Base-by-base conservation (phyloP, 768 basidiomycete species). In the Tremella mesenterica region DNA sequence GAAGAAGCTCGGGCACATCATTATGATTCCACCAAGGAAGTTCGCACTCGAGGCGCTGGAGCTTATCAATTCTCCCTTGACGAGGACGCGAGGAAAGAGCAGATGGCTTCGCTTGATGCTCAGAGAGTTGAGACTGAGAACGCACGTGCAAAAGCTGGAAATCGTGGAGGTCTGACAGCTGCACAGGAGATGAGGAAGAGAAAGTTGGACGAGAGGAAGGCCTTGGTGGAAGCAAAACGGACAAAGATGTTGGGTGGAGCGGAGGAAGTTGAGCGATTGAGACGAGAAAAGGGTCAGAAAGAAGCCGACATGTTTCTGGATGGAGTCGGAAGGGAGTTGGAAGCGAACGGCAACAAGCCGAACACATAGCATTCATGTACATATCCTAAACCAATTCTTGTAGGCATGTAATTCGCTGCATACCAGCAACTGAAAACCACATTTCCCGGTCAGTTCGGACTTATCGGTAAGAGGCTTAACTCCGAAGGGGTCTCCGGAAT, bases 61-160 rank as follows among this genome's bases (percentile, higher is more conserved):
- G 88, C 86, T 74, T 95, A 93, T 72, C 85, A 88, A 69, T 92
- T 97, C 73, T 88, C 88, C 12, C 79, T 71, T 2, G 89, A 95
- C 61, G 88, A 90, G 64, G 85, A 86, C 59, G 81, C 80, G 26
- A 78, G 95, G 38, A 76, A 75, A 58, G 75, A 77, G 46, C 84
- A 96, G 70, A 87, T 92, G 88, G 87, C 87, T 52, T 86, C 85
- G 51, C 75, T 97, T 12, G 81, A 79, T 53, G 69, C 75, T 3
- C 79, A 78, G 2, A 77, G 88, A 38, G 78, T 80, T 43, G 86
- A 91, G 69, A 93, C 91, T 0, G 81, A 81, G 65, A 75, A 76
- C 56, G 25, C 76, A 84, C 59, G 77, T 79, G 58, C 83, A 83
- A 48, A 58, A 75, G 16, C 85, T 82, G 13, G 85, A 83, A 36